Evolutionary conservation across 2,329 filamentous ascomycete genomes (phyloP).

Genomic region (Teratosphaeria viscida): DNA sequence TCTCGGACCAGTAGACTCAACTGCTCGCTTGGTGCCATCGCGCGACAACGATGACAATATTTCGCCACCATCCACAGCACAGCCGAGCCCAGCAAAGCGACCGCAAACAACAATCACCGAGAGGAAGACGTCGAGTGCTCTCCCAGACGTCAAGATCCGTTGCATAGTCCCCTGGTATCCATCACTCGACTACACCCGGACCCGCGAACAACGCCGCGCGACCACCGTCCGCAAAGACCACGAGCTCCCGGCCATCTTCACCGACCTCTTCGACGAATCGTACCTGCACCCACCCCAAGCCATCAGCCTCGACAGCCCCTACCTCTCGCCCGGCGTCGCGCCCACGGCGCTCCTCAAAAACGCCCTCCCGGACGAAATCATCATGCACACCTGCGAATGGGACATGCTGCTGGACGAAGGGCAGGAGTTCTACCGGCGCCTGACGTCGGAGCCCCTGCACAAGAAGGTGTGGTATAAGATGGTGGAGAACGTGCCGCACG

Average conservation of each 20-base stretch:
- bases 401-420: constrained; percentile 57
- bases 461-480: constrained; percentile 51
- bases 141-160: constrained; percentile 36
- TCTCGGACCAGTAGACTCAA: background rate
- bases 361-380: constrained; percentile 48
- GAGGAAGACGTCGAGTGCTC: constrained; percentile 3
- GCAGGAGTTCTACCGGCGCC: constrained; percentile 49
- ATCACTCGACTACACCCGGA: constrained; percentile 50
- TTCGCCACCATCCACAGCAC: background rate
- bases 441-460: constrained; percentile 30
- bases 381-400: constrained; percentile 54
- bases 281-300: constrained; percentile 32
- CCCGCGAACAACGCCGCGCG: constrained; percentile 47
- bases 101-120: background rate
- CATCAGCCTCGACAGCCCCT: constrained; percentile 46
- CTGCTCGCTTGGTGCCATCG: background rate
- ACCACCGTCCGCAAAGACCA: constrained; percentile 44
- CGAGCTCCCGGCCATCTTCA: constrained; percentile 41
- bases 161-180: constrained; percentile 54
- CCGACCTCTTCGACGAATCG: constrained; percentile 42
- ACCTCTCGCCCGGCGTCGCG: constrained; percentile 49
- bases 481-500: constrained; percentile 50
- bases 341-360: constrained; percentile 42
- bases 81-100: background rate
- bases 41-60: background rate